A percentile compares a stretch with the other conserved stretches of the same genome.
Conservation (phyloP, 768 basidiomycete genomes). For the Xerocomellus amylosporus region DNA sequence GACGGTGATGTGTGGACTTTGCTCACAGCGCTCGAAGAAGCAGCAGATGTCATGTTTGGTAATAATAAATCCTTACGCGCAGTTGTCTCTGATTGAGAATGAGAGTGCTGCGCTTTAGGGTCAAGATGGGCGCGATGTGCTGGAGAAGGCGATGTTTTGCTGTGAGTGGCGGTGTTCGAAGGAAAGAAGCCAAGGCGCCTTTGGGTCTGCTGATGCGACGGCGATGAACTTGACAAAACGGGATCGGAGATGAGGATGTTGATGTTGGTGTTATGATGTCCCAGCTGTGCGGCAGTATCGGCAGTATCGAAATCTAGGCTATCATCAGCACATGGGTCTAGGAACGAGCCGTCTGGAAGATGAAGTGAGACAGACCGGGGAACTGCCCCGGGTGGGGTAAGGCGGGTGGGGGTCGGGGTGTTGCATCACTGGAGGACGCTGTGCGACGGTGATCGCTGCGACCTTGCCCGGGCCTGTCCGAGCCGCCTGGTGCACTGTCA, state of each 20-base stretch:
- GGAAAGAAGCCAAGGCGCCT: slow-evolving; percentile 28
- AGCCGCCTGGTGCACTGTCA: slow-evolving; percentile 3
- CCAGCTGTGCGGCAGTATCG: slow-evolving; percentile 1
- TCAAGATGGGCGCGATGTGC: slow-evolving; percentile 25
- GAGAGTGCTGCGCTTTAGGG: slow-evolving; percentile 36
- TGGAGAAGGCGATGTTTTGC: slow-evolving; percentile 27
- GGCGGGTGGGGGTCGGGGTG: slow-evolving; percentile 44
- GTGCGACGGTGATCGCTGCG: slow-evolving; percentile 27
- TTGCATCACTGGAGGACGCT: slow-evolving; percentile 48
- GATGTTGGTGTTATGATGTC: slow-evolving; percentile 11
- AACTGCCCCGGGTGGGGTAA: slow-evolving; percentile 16
- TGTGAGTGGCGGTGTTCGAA: slow-evolving; percentile 40
- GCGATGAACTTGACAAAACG: slow-evolving; percentile 17
- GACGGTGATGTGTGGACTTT: slow-evolving; percentile 35
- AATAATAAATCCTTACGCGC: slow-evolving; percentile 14
- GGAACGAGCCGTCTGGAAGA: slow-evolving; percentile 3
- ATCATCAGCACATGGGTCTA: slow-evolving; percentile 11
- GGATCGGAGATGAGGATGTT: slow-evolving; percentile 12
- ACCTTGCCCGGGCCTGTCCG: slow-evolving; percentile 6
- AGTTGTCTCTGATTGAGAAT: slow-evolving; percentile 38
- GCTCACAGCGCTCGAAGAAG: slow-evolving; percentile 24
- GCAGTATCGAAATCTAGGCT: slow-evolving; percentile 12
- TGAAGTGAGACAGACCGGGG: slow-evolving; percentile 19
- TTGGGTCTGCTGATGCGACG: slow-evolving; percentile 35
- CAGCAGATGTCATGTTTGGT: slow-evolving; percentile 27